Conservation (phyloP, 2,329 filamentous ascomycete species). For the Fusarium oxysporum region DNA sequence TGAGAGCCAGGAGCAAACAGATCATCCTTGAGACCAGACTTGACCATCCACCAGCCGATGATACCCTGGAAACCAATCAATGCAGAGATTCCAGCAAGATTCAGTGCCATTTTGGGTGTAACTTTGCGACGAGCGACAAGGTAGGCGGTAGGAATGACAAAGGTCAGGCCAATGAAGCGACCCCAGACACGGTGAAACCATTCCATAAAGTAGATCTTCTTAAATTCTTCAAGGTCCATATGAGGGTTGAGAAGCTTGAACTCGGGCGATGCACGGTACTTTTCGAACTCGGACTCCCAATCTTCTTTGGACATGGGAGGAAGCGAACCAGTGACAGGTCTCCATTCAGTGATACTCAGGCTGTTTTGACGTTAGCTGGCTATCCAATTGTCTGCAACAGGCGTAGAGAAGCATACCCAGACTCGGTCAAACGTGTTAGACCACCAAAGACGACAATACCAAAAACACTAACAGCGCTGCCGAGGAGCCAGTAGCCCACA, state of each 20-base stretch:
- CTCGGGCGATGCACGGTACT: slow-evolving; percentile 93
- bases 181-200: slow-evolving; percentile 97
- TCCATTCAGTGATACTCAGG: slow-evolving; percentile 98
- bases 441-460: slow-evolving; percentile 97
- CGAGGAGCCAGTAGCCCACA: slow-evolving; percentile 93
- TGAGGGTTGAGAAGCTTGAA: slow-evolving; percentile 91
- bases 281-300: slow-evolving; percentile 93
- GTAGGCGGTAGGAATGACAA: slow-evolving; percentile 88
- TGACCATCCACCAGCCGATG: slow-evolving; percentile 99
- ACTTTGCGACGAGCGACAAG: slow-evolving; percentile 86
- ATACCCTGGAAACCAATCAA: slow-evolving; percentile 96
- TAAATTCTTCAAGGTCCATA: slow-evolving; percentile 95
- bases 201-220: slow-evolving; percentile 99
- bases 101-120: slow-evolving; percentile 79
- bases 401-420: slow-evolving; percentile 74
- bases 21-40: slow-evolving; percentile 94
- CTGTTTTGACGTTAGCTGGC: slow-evolving; percentile 57
- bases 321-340: slow-evolving; percentile 90
- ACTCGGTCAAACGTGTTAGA: slow-evolving; percentile 93
- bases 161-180: slow-evolving; percentile 88
- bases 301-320: slow-evolving; percentile 82
- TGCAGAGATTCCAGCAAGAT: slow-evolving; percentile 83
- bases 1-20: slow-evolving; percentile 91
- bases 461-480: slow-evolving; percentile 92
- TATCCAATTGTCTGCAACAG: neutral